These are phyloP conservation scores for Xylariaceae sp. DNA, from an alignment of 2,329 filamentous ascomycete species.

Conservation along the genomic window DNA sequence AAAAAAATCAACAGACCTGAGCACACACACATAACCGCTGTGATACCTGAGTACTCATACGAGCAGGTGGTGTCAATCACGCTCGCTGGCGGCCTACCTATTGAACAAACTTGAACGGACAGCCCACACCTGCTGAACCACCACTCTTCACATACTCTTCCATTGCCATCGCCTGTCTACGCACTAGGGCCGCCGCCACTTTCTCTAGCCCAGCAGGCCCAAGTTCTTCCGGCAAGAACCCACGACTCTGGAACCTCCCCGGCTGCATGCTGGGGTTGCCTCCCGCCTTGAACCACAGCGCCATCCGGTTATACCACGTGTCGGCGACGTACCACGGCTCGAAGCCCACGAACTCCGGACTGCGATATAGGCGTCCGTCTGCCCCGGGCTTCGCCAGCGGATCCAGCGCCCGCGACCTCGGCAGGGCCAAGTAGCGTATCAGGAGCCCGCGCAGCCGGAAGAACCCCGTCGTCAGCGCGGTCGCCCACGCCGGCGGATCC, in stretches of 20 bases:
- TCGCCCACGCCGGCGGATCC: conserved; percentile 15
- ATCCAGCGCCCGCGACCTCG: conserved; percentile 6
- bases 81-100: too few relatives aligned
- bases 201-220: conserved; percentile 17
- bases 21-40: too few relatives aligned
- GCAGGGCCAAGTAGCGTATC: conserved; percentile 12
- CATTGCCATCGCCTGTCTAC: conserved; percentile 14
- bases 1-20: too few relatives aligned
- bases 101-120: conserved; percentile 13
- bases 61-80: too few relatives aligned
- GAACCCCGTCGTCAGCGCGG: conserved; percentile 8
- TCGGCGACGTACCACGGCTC: conserved; percentile 23
- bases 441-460: conserved; percentile 10
- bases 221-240: conserved; percentile 18
- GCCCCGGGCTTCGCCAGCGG: conserved; percentile 7
- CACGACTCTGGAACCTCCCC: conserved; percentile 11
- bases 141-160: conserved; percentile 9
- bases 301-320: conserved; percentile 15
- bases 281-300: conserved; percentile 13
- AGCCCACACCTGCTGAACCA: conserved; percentile 10
- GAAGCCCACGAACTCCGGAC: conserved; percentile 12
- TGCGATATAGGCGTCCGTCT: conserved; percentile 15
- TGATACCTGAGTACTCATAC: too few relatives aligned
- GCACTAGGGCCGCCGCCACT: conserved; percentile 8
- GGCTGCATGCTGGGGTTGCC: conserved; percentile 7